Evolutionary conservation across 2,329 filamentous ascomycete species (phyloP).

Genomic region (Fusarium penzigii): DNA sequence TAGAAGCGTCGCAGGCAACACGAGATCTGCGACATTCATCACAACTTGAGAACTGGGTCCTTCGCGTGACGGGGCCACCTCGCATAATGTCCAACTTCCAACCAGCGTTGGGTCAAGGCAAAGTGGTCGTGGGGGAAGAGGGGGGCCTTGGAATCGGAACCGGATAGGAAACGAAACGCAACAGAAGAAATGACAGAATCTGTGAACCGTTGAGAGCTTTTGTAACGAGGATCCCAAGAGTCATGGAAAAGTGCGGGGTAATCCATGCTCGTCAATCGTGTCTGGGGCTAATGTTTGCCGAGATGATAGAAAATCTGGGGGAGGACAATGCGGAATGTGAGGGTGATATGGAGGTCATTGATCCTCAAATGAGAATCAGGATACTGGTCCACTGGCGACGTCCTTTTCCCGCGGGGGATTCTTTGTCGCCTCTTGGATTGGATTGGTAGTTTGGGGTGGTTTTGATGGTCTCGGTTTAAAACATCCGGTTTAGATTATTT

Average conservation of each 20-base stretch:
- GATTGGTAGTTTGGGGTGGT: no score
- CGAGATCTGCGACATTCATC: slow-evolving; percentile 34
- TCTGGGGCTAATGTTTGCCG: slow-evolving; percentile 15
- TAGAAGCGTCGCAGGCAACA: slow-evolving; percentile 32
- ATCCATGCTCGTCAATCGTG: slow-evolving; percentile 10
- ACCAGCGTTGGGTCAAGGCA: not conserved
- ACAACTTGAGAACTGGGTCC: slow-evolving; percentile 39
- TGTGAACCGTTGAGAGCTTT: not conserved
- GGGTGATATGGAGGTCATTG: no score
- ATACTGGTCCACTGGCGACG: no score
- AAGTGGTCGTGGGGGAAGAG: not conserved
- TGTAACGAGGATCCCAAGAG: not conserved
- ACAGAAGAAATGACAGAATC: not conserved
- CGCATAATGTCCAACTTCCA: slow-evolving; percentile 13
- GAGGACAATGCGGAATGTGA: not conserved
- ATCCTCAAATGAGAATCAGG: no score
- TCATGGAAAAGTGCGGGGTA: slow-evolving; percentile 19
- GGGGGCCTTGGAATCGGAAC: slow-evolving; percentile 9
- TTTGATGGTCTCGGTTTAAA: no score
- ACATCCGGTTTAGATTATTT: no score
- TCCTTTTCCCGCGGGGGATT: no score
- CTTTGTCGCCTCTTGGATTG: no score
- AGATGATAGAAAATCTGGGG: not conserved
- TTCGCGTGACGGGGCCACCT: slow-evolving; percentile 23
- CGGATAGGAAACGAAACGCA: not conserved